Evolutionary conservation across 163 green algal species (phyloP).

Genomic region (Chlorella variabilis): DNA sequence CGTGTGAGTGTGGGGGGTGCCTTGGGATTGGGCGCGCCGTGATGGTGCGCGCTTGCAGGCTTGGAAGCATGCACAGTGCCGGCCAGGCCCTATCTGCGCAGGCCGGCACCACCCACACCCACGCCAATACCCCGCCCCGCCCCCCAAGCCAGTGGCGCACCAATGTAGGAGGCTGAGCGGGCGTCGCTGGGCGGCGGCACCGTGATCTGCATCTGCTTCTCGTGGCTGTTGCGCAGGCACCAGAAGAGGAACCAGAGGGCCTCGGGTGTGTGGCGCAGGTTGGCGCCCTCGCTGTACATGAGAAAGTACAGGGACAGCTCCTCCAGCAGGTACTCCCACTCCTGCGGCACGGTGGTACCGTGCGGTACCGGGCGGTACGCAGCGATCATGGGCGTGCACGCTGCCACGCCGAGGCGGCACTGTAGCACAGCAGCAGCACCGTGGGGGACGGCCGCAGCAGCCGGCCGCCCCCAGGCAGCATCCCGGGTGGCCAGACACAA

Average conservation of each 20-base stretch:
- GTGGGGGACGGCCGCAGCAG: no score
- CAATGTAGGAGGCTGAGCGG: constrained; percentile 17
- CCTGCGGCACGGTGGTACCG: constrained; percentile 6
- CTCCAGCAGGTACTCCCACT: constrained; percentile 60
- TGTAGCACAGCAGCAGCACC: no score
- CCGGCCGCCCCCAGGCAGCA: no score
- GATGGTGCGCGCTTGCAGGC: no score
- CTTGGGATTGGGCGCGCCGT: no score
- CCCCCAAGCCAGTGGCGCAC: background rate
- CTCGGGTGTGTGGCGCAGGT: constrained; percentile 74
- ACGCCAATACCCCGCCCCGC: no score
- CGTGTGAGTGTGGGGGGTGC: background rate
- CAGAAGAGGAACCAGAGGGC: constrained; percentile 76
- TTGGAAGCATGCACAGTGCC: no score
- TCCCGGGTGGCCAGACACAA: background rate
- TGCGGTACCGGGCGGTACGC: background rate
- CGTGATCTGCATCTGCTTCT: constrained; percentile 35
- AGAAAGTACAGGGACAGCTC: constrained; percentile 77
- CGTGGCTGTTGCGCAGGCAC: constrained; percentile 49
- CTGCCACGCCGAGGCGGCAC: no score
- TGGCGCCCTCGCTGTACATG: constrained; percentile 72
- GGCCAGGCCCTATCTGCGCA: no score
- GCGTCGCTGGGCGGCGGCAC: constrained; percentile 25
- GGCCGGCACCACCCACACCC: no score
- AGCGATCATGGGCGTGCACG: background rate